These are phyloP conservation scores for Nicotiana sylvestris DNA, from an alignment of 257 asterid species.

Conservation along the genomic window DNA sequence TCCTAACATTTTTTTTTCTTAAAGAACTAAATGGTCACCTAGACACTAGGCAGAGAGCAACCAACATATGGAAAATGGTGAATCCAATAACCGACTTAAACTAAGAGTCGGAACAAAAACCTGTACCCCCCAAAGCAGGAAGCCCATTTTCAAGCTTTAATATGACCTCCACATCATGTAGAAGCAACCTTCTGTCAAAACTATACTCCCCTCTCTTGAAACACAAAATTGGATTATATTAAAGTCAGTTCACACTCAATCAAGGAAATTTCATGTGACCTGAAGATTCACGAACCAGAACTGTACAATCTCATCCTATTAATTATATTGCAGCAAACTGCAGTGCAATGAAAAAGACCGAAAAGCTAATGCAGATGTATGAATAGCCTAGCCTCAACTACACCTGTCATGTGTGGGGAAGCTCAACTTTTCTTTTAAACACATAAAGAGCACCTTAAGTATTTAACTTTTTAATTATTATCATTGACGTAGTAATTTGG, in stretches of 20 bases:
- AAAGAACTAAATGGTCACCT: neutral
- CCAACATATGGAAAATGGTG: neutral
- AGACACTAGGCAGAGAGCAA: neutral
- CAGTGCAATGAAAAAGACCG: slow-evolving; percentile 2
- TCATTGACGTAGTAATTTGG: neutral
- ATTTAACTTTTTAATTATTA: neutral
- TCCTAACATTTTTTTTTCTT: neutral
- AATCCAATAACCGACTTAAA: neutral
- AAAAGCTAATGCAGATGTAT: neutral
- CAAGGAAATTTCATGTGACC: neutral
- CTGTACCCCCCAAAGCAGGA: neutral
- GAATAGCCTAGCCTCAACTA: neutral
- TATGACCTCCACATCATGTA: neutral
- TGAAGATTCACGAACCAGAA: neutral
- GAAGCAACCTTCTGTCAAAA: neutral
- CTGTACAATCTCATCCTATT: neutral
- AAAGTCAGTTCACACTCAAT: neutral
- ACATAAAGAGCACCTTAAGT: neutral
- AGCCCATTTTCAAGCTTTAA: neutral
- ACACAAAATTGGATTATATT: neutral
- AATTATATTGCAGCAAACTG: neutral
- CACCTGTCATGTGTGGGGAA: neutral
- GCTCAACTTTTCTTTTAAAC: neutral
- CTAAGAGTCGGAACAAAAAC: neutral
- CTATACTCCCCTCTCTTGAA: neutral